Evolutionary conservation across 306 rosid genomes (phyloP), one percentile per base, ranked within the genome.

Genomic region (Oxytropis ochrocephala): DNA sequence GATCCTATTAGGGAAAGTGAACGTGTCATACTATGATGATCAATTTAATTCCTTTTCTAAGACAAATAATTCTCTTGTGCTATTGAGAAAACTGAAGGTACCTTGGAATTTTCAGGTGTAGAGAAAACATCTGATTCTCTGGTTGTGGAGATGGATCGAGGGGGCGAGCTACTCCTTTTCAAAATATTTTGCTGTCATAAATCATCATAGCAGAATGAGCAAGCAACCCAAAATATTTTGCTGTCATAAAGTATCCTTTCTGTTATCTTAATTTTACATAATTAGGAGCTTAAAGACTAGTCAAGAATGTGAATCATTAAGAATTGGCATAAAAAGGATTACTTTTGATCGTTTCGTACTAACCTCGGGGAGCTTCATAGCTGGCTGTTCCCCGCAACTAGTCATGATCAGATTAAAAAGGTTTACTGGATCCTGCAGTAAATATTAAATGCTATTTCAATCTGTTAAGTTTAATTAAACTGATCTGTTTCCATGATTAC

Each of bases 341-440:
- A 65, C 11, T 19, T 55, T 35, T 47, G 52, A 17, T 49, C 10
- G 27, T 67, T 70, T 80, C 59, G 75, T 33, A 79, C 89, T 73
- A 74, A 94, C 97, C 92, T 90, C 89, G 2, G 88, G 84, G 70
- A 73, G 58, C 46, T 80, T 83, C 50, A 47, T 73, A 52, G 64
- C 79, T 17, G 78, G 77, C 43, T 84, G 84, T 78, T 86, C 92
- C 58, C 78, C 83, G 73, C 82, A 86, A 67, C 75, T 77, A 53
- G 87, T 78, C 2, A 21, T 2, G 24, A 21, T 21, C 24, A 21
- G 2, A 21, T 21, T 21, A 21, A 21, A 21, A 21, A 21, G 24
- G 24, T 21, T 21, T 21, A 21, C 24, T 21, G 24, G 24, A 21
- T 21, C 24, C 24, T 21, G 2, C 24, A 21, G 24, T 21, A 21